Evolutionary conservation across 306 rosid species (phyloP), one percentile per base, ranked within the genome.

Genomic region (Sophora flavescens): DNA sequence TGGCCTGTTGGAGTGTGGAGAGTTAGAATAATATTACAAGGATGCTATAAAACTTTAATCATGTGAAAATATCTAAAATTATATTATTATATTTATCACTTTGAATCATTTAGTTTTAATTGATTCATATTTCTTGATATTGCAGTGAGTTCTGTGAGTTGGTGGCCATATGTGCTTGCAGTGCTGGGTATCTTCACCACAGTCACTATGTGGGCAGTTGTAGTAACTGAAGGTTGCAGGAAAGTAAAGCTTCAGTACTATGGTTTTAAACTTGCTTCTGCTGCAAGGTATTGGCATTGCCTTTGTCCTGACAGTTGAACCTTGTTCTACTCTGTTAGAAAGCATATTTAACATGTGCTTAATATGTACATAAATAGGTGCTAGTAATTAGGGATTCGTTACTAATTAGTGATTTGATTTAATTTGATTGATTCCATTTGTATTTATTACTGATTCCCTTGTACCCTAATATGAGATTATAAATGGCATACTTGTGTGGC

Each of bases 151-250:
- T 48, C 82, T 69, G 82, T 90, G 58, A 83, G 83, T 78, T 90
- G 97, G 97, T 84, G 86, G 83, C 96, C 96, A 0, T 95, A 90
- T 68, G 62, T 88, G 60, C 87, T 87, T 73, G 93, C 89, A 17
- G 86, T 95, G 18, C 68, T 91, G 88, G 97, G 97, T 14, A 86
- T 95, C 84, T 95, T 95, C 80, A 95, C 97, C 9, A 15, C 84
- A 4, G 99, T 95, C 81, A 92, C 99, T 16, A 92, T 92, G 99
- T 95, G 96, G 97, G 99, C 99, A 35, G 99, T 95, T 75, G 97
- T 95, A 73, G 97, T 95, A 75, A 95, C 97, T 5, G 97, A 95
- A 89, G 97, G 97, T 78, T 90, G 99, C 76, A 83, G 99, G 87
- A 95, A 95, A 88, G 90, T 95, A 59, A 95, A 92, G 88, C 90